Conservation (phyloP, 2,329 filamentous ascomycete genomes). For the Diaporthe ampelina region DNA sequence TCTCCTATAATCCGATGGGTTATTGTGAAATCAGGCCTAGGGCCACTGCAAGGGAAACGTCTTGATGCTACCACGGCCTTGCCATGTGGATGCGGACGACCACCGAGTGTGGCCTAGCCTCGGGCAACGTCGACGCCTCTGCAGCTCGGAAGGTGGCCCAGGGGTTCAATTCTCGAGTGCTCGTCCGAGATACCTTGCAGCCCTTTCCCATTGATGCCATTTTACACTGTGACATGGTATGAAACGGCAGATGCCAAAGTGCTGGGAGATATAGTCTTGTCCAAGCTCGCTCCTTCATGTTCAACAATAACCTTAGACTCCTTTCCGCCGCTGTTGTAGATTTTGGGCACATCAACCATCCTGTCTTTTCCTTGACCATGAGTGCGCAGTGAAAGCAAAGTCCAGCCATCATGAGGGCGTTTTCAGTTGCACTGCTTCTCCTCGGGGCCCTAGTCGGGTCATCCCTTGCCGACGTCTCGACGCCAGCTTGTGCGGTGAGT, state of each 20-base stretch:
- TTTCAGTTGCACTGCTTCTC: background rate
- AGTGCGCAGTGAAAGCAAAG: background rate
- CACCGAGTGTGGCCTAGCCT: conserved; percentile 11
- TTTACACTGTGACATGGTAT: conserved; percentile 24
- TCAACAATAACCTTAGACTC: background rate
- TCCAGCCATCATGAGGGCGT: conserved; percentile 8
- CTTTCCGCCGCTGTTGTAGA: background rate
- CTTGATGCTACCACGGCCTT: background rate
- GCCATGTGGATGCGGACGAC: background rate
- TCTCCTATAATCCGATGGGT: conserved; percentile 22
- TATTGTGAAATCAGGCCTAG: conserved; percentile 1
- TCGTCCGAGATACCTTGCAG: background rate
- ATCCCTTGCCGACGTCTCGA: conserved; percentile 4
- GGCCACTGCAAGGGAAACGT: background rate
- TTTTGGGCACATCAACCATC: too few species aligned
- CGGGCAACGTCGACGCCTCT: conserved; percentile 2
- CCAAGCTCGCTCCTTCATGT: background rate
- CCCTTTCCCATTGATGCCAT: conserved; percentile 3
- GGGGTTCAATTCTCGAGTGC: background rate
- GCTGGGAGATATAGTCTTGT: conserved; percentile 11
- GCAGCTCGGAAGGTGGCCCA: conserved; percentile 5
- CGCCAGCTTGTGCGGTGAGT: conserved; percentile 17
- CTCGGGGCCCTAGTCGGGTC: background rate
- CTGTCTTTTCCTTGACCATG: background rate
- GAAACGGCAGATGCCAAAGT: conserved; percentile 1